Base-by-base conservation (phyloP, 805 yeast species). In the Candida chauliodis region DNA sequence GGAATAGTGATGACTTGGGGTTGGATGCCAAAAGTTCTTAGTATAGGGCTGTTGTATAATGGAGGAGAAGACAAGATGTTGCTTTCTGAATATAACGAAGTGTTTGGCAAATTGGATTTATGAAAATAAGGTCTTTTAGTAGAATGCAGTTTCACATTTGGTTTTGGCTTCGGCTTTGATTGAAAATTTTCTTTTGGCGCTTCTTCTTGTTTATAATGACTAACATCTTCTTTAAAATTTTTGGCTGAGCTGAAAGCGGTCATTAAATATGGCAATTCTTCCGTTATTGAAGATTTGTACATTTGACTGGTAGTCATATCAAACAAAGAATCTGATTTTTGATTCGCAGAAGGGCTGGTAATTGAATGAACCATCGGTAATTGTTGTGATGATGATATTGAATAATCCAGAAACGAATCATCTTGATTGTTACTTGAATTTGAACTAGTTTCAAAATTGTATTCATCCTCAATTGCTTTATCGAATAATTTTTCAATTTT, bases 221-320 rank as follows among this genome's bases (percentile, higher is more conserved):
- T 48, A 23, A 59, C 46, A 43, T 79, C 86, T 45, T 74, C 73
- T 40, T 78, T 83, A 11, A 78, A 59, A 25, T 69, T 73, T 45
- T 70, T 76, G 2, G 82, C 84, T 43, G 78, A 76, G 52, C 77
- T 73, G 51, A 82, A 83, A 13, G 87, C 89, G 16, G 76, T 66
- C 72, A 82, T 65, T 50, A 83, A 57, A 42, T 72, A 73, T 1
- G 91, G 91, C 44, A 83, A 54, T 51, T 81, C 85, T 35, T 79
- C 83, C 1, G 79, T 52, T 11, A 83, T 61, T 6, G 83, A 74
- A 0, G 84, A 71, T 44, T 68, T 69, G 27, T 69, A 37, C 30
- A 29, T 23, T 15, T 34, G 31, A 27, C 35, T 31, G 5, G 23
- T 17, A 3, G 32, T 18, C 34, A 36, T 17, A 9, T 36, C 39